A percentile compares a stretch with the other conserved stretches of the same genome.
Evolutionary conservation across 148 eudicot genomes (phyloP).

Genomic region (Arbutus unedo): DNA sequence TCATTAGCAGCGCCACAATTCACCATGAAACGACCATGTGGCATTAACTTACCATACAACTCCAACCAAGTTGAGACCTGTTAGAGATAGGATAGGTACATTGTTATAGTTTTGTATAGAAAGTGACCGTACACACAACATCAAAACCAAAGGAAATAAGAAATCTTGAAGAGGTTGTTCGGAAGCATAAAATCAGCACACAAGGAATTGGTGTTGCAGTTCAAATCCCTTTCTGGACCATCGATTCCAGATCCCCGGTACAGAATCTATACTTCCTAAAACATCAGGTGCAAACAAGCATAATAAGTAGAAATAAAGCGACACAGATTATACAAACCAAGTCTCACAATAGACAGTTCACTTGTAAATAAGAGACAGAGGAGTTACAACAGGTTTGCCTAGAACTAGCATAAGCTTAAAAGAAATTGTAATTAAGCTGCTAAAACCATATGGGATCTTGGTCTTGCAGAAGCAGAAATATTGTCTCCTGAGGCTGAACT

Average conservation of each 20-base stretch:
- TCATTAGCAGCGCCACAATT: conserved; percentile 68
- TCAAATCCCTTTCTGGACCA: neutral
- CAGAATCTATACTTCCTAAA: neutral
- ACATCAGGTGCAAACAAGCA: neutral
- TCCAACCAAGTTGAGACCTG: conserved; percentile 66
- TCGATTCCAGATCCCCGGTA: neutral
- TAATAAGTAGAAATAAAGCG: neutral
- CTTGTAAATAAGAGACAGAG: neutral
- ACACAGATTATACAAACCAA: neutral
- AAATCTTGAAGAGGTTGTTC: neutral
- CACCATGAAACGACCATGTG: conserved; percentile 83
- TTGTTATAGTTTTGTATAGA: conserved; percentile 4
- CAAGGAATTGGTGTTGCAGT: neutral
- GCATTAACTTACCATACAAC: conserved; percentile 59
- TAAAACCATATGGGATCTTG: neutral
- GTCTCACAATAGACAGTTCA: neutral
- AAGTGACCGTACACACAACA: neutral
- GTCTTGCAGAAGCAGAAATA: neutral
- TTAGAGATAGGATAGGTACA: conserved; percentile 6
- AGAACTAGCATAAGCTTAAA: neutral
- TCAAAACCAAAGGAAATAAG: neutral
- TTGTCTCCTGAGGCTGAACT: neutral
- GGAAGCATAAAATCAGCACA: neutral
- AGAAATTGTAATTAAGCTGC: neutral
- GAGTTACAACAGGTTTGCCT: neutral